Evolutionary conservation across 177 flowering plant genomes (phyloP), one percentile per base, ranked within the genome.

Genomic region (Vitis hybrid): DNA sequence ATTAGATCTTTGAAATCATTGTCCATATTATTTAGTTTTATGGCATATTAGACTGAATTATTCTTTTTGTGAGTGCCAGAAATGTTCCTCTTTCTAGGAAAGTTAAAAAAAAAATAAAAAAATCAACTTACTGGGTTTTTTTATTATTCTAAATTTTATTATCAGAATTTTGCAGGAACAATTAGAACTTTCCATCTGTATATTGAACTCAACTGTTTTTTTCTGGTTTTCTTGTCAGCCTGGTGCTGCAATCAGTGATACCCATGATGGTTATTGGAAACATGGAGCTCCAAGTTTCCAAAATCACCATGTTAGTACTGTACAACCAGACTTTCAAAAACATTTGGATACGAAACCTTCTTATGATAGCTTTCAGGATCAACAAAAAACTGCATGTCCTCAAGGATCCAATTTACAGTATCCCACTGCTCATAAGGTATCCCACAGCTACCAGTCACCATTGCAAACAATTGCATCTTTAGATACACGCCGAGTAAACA

Each of bases 401-500:
- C 93, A 87, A 73, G 82, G 63, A 46, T 71, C 85, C 60, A 79
- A 64, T 71, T 69, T 70, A 62, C 91, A 82, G 17, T 83, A 78
- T 81, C 71, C 87, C 77, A 64, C 82, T 75, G 24, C 70, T 52
- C 85, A 84, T 73, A 89, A 81, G 80, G 77, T 75, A 60, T 71
- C 91, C 52, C 87, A 86, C 64, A 82, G 56, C 78, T 81, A 82
- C 66, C 88, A 76, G 62, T 32, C 81, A 72, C 77, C 90, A 48
- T 66, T 78, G 62, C 94, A 83, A 80, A 67, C 77, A 69, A 74
- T 72, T 84, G 76, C 87, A 68, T 74, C 91, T 71, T 55, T 77
- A 72, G 98, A 91, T 82, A 68, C 90, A 50, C 83, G 79, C 24
- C 82, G 86, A 74, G 86, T 76, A 70, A 85, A 80, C 89, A 91